Base-by-base conservation (phyloP, 2,329 filamentous ascomycete species). In the Fusarium domesticum region DNA sequence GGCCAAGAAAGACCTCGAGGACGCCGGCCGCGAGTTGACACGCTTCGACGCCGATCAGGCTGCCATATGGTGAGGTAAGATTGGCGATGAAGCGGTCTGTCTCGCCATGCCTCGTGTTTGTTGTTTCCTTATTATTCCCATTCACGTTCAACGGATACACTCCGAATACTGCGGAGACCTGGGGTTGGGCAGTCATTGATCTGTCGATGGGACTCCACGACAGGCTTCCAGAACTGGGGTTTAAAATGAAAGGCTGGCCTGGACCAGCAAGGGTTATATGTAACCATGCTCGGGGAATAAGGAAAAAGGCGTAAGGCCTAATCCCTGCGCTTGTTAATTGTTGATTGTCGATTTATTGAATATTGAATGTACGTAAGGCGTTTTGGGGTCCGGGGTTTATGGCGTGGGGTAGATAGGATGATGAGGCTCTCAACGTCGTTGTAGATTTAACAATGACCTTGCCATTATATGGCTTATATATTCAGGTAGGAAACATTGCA, bases 1-100 rank as follows among this genome's bases (percentile, higher is more conserved):
- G 77, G 92, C 92, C 23, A 95, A 96, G 79, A 98, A 98, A 75
- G 93, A 98, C 66, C 84, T 97, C 31, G 92, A 97, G 68, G 93
- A 98, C 71, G 85, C 85, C 2, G 89, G 91, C 45, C 95, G 89
- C 71, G 93, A 98, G 67, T 69, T 98, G 60, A 80, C 80, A 57
- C 76, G 93, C 58, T 98, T 98, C 69, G 93, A 98, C 70, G 80
- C 83, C 53, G 91, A 96, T 68, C 80, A 83, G 59, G 84, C 86
- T 44, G 80, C 88, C 19, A 73, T 76, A 35, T 80, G 77, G 77
- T 80, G 58, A 59, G 23, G 38, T 35, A 35, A 39, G 15, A 34
- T 33, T 37, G 31, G 6, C 45, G 25, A 37, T 31, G 18, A 18
- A 8, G 20, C 30, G 25, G 35, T 18, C 18, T 18, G 10, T 19